phyloP scores from a whole-genome alignment of 352 stramenopile genomes.

The Phytophthora ramorum region DNA sequence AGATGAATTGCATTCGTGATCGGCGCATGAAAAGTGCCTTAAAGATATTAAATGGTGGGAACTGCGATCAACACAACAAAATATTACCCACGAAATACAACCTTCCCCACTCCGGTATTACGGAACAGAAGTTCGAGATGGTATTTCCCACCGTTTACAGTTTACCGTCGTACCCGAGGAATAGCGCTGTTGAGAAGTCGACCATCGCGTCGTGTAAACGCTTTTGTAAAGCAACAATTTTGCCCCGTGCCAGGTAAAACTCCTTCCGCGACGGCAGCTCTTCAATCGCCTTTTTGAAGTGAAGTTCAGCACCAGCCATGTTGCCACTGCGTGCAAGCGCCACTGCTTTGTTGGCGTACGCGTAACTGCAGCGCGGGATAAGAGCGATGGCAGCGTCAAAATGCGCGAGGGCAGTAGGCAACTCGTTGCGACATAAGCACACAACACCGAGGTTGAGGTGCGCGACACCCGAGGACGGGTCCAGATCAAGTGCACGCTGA shows the following conservation, averaged over 20 bases:
- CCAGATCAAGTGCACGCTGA: slow-evolving; percentile 50
- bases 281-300: slow-evolving; percentile 77
- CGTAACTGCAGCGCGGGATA: slow-evolving; percentile 69
- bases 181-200: slow-evolving; percentile 77
- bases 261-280: slow-evolving; percentile 69
- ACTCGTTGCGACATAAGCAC: slow-evolving; percentile 45
- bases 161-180: slow-evolving; percentile 76
- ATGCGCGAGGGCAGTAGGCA: slow-evolving; percentile 42
- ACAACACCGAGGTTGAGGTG: slow-evolving; percentile 69
- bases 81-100: neutral
- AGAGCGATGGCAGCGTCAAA: slow-evolving; percentile 61
- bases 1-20: slow-evolving; percentile 1
- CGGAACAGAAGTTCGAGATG: slow-evolving; percentile 7
- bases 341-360: slow-evolving; percentile 74
- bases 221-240: slow-evolving; percentile 78
- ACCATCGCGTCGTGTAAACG: slow-evolving; percentile 82
- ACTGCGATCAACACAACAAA: neutral
- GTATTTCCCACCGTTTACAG: slow-evolving; percentile 43
- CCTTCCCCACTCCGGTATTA: neutral
- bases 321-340: slow-evolving; percentile 48
- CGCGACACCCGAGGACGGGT: slow-evolving; percentile 59
- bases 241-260: slow-evolving; percentile 72
- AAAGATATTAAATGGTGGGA: neutral
- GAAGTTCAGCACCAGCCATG: slow-evolving; percentile 45
- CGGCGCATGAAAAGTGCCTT: neutral